A percentile compares a stretch with the other conserved stretches of the same genome.
Conservation (phyloP, 2,329 filamentous ascomycete species). For the Colletotrichum viniferum region DNA sequence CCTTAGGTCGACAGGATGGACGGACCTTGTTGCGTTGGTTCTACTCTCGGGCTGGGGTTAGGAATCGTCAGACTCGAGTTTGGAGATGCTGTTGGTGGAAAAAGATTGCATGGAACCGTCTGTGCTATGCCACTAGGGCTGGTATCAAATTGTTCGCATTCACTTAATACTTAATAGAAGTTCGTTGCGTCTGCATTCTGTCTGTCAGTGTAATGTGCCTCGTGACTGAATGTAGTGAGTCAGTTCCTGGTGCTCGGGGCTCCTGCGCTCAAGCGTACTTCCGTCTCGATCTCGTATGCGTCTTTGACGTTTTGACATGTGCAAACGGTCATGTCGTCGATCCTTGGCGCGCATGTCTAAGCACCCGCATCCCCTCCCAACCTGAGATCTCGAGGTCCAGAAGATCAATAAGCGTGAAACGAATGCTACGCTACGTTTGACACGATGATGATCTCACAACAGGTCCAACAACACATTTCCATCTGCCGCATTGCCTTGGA, state of each 20-base stretch:
- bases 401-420: slow-evolving; percentile 11
- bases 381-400: neutral
- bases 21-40: slow-evolving; percentile 24
- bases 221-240: neutral
- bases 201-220: neutral
- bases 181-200: slow-evolving; percentile 34
- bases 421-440: neutral
- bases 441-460: neutral
- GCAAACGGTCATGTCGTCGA: neutral
- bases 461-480: neutral
- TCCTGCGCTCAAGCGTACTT: neutral
- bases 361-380: neutral
- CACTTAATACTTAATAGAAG: slow-evolving; percentile 48
- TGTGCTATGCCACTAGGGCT: slow-evolving; percentile 22
- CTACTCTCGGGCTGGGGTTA: slow-evolving; percentile 12
- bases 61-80: slow-evolving; percentile 21
- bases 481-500: neutral
- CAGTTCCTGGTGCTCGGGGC: neutral
- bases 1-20: slow-evolving; percentile 21
- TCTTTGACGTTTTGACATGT: neutral
- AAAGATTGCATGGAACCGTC: slow-evolving; percentile 15
- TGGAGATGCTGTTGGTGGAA: slow-evolving; percentile 20
- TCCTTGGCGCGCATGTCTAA: neutral
- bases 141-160: slow-evolving; percentile 26
- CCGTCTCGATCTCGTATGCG: neutral